phyloP scores from a whole-genome alignment of 2,329 filamentous ascomycete genomes.

The Drechslerella coelobrocha region DNA sequence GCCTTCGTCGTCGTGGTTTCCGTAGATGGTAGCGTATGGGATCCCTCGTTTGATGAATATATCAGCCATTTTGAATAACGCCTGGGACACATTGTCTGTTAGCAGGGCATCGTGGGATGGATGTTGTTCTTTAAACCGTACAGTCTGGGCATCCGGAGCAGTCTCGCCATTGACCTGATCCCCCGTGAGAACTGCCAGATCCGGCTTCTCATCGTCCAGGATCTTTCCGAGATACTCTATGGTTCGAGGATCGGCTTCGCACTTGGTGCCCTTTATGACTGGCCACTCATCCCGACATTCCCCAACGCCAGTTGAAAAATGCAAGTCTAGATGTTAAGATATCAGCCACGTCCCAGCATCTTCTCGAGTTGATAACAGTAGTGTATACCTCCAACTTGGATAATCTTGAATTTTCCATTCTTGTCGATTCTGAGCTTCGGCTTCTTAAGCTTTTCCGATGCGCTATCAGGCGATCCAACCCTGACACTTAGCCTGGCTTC shows the following conservation, averaged over 20 bases:
- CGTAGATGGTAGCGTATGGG: conserved; percentile 92
- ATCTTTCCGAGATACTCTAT: conserved; percentile 84
- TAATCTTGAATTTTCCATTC: conserved; percentile 94
- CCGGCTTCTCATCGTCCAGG: conserved; percentile 90
- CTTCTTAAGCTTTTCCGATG: conserved; percentile 66
- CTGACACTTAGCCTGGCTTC: conserved; percentile 72
- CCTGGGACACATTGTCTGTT: conserved; percentile 61
- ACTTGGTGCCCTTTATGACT: conserved; percentile 63
- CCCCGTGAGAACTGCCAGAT: conserved; percentile 87
- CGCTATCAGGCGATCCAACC: conserved; percentile 67
- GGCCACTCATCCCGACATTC: conserved; percentile 86
- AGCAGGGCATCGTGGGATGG: conserved; percentile 1
- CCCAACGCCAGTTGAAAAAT: conserved; percentile 88
- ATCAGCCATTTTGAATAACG: conserved; percentile 90
- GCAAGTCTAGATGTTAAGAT: conserved; percentile 68
- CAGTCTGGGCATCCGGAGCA: conserved; percentile 85
- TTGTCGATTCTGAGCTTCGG: conserved; percentile 79
- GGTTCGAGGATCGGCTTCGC: conserved; percentile 89
- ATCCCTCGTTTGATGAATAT: conserved; percentile 85
- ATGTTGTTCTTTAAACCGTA: conserved; percentile 59
- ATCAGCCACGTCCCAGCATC: background rate
- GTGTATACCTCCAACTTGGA: conserved; percentile 74
- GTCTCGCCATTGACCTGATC: conserved; percentile 96
- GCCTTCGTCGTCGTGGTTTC: conserved; percentile 95
- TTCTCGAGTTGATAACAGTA: background rate